Percentiles rank a stretch among this genome's conserved stretches.
These are phyloP conservation scores for Acanthamoeba royreba DNA, from an alignment of 208 protist genomes.

Conservation along the genomic window DNA sequence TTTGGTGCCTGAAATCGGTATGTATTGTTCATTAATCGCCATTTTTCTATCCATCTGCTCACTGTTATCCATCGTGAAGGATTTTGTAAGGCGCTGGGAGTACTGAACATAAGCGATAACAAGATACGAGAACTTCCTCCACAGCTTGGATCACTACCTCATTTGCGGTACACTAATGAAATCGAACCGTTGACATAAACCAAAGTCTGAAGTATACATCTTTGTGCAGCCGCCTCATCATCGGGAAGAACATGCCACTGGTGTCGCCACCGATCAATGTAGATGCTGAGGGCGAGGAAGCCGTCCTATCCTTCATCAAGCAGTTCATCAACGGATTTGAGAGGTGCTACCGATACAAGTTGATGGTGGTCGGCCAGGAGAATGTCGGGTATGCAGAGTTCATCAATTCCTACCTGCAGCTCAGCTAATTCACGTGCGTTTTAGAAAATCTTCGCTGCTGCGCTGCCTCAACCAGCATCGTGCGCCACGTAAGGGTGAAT, in stretches of 20 bases:
- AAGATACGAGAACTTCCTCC: conserved; percentile 19
- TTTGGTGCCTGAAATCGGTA: neutral
- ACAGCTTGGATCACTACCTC: neutral
- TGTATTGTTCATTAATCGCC: neutral
- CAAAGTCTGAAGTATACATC: neutral
- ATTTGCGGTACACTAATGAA: neutral
- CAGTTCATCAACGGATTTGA: conserved; percentile 13
- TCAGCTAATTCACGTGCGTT: neutral
- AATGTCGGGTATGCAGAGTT: conserved; percentile 35
- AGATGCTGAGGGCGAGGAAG: neutral
- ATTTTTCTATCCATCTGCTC: neutral
- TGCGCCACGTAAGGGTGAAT: neutral
- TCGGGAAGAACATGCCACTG: neutral
- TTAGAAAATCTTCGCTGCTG: neutral
- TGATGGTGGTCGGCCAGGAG: conserved; percentile 49
- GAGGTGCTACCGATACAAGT: conserved; percentile 38
- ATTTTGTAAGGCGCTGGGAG: neutral
- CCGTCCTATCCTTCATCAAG: neutral
- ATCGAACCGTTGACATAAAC: neutral
- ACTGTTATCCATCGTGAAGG: neutral
- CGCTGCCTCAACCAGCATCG: neutral
- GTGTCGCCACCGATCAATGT: neutral
- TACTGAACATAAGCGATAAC: conserved; percentile 21
- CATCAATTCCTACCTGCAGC: neutral
- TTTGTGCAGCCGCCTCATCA: neutral